Base-by-base conservation (phyloP, 345 rosid species). In the Aurinia saxatilis region DNA sequence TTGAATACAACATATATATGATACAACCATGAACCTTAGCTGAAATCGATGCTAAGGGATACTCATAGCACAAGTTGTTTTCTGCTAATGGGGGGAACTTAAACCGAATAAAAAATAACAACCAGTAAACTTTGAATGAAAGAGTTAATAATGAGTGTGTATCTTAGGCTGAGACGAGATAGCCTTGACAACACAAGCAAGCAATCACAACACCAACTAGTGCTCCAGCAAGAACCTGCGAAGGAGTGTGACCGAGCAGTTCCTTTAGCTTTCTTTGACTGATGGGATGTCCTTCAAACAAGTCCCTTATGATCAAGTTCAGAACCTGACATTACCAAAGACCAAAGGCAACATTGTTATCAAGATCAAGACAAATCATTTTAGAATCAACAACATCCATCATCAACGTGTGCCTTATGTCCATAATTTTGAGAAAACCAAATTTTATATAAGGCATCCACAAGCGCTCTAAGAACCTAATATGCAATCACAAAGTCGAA, bases 231-330 rank as follows among this genome's bases (percentile, higher is more conserved):
- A 91, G 52, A 65, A 88, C 98, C 68, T 91, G 98, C 1, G 89
- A 86, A 2, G 87, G 98, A 14, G 95, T 84, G 78, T 91, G 98
- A 25, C 96, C 98, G 1, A 88, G 87, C 62, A 91, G 80, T 72
- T 91, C 98, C 78, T 88, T 86, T 46, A 91, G 92, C 82, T 91
- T 88, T 73, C 95, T 82, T 75, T 88, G 81, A 65, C 98, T 86
- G 18, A 91, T 84, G 2, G 92, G 95, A 77, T 86, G 98, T 55
- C 96, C 98, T 77, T 91, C 86, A 66, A 91, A 91, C 69, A 91
- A 69, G 65, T 88, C 96, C 75, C 78, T 92, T 31, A 91, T 81
- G 18, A 91, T 91, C 88, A 88, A 69, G 72, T 88, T 86, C 21
- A 91, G 89, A 68, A 91, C 95, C 98, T 88, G 57, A 51, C 31